Evolutionary conservation across 331 rosid genomes (phyloP).

Genomic region (Prunus yedoensis): DNA sequence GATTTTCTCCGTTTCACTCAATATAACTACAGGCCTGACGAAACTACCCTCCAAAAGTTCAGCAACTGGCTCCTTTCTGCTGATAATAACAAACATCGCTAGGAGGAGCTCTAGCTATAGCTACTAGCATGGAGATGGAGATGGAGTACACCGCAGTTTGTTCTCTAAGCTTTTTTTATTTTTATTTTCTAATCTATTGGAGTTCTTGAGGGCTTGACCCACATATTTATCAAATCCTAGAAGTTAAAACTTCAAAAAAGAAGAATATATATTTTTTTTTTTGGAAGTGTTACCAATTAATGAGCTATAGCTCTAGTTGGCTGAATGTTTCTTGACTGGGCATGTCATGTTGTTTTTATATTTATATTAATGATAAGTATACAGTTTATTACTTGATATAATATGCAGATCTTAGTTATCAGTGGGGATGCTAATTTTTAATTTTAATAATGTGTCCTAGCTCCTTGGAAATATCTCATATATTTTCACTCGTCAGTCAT

Average conservation of each 20-base stretch:
- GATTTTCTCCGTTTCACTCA: constrained; percentile 53
- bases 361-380: no score
- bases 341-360: no score
- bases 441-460: not conserved
- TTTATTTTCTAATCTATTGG: no score
- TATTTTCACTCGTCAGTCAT: not conserved
- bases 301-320: no score
- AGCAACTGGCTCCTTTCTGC: constrained; percentile 21
- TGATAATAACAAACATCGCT: not conserved
- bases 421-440: not conserved
- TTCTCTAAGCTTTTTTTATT: no score
- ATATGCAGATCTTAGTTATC: not conserved
- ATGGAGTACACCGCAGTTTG: not conserved
- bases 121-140: not conserved
- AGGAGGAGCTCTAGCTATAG: no score
- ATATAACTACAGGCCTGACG: constrained; percentile 45
- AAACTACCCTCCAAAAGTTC: constrained; percentile 48
- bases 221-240: no score
- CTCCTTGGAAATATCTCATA: not conserved
- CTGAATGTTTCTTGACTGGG: no score
- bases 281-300: no score
- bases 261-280: no score
- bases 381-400: not conserved
- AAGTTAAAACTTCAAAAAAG: no score
- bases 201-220: no score